Evolutionary conservation across 2,329 filamentous ascomycete species (phyloP).

Genomic region (Ophiobolus disseminans): DNA sequence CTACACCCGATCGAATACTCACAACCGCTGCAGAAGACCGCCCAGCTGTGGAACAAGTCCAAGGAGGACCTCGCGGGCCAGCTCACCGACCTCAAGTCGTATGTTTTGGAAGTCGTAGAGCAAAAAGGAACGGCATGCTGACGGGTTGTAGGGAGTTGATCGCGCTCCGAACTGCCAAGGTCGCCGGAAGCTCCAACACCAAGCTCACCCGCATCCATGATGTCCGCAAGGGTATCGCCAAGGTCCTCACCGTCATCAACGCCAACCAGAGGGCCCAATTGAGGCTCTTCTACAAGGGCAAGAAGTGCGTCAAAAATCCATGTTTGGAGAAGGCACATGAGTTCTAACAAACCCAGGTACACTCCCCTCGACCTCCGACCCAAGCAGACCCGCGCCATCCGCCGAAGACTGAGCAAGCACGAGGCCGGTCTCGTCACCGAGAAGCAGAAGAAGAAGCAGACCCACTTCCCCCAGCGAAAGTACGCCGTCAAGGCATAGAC

Average conservation of each 20-base stretch:
- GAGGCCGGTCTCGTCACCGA: conserved; percentile 84
- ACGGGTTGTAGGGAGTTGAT: conserved; percentile 72
- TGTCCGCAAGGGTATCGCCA: conserved; percentile 98
- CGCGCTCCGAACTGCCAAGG: conserved; percentile 97
- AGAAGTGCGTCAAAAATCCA: conserved; percentile 68
- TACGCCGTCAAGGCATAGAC: conserved; percentile 91
- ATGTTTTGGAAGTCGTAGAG: conserved; percentile 27
- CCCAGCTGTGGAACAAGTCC: conserved; percentile 97
- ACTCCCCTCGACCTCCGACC: conserved; percentile 95
- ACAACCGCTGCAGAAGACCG: conserved; percentile 70
- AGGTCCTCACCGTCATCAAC: conserved; percentile 99
- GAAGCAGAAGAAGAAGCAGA: conserved; percentile 95
- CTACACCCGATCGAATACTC: conserved; percentile 44
- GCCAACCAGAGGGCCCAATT: conserved; percentile 98
- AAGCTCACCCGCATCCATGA: conserved; percentile 88
- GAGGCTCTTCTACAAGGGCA: conserved; percentile 96
- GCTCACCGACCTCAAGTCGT: conserved; percentile 49
- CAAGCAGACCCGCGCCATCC: conserved; percentile 98
- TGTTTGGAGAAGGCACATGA: background rate
- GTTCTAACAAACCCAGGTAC: conserved; percentile 61
- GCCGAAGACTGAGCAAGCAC: conserved; percentile 90
- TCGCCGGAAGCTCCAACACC: conserved; percentile 85
- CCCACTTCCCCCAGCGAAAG: conserved; percentile 98
- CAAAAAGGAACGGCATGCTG: conserved; percentile 30
- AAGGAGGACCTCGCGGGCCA: conserved; percentile 95